These are phyloP conservation scores for Globisporangium paddicum DNA, from an alignment of 352 stramenopile genomes.

Conservation along the genomic window DNA sequence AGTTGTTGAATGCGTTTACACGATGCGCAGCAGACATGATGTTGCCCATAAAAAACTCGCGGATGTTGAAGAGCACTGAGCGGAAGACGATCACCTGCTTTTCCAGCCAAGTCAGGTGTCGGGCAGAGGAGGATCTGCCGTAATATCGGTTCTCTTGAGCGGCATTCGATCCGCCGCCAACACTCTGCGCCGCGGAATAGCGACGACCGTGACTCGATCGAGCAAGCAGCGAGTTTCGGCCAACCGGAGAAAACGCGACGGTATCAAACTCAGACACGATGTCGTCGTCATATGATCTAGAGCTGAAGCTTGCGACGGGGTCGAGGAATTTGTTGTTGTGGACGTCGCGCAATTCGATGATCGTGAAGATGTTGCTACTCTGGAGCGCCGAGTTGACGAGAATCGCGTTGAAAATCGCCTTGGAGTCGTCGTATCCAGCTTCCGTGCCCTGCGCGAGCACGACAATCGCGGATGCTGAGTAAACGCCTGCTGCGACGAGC, in stretches of 20 bases:
- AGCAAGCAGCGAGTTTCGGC: not conserved
- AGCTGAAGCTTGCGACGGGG: conserved; percentile 59
- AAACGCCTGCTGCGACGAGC: conserved; percentile 69
- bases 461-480: conserved; percentile 74
- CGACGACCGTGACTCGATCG: not conserved
- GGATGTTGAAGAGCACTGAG: conserved; percentile 10
- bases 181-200: not conserved
- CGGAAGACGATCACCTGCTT: conserved; percentile 17
- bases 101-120: conserved; percentile 40
- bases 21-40: conserved; percentile 49
- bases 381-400: conserved; percentile 71
- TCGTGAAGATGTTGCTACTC: conserved; percentile 70
- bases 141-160: conserved; percentile 4
- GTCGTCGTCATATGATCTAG: conserved; percentile 12
- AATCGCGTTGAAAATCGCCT: conserved; percentile 85
- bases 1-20: conserved; percentile 30
- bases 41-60: conserved; percentile 64
- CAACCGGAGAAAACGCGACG: conserved; percentile 1
- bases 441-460: conserved; percentile 75
- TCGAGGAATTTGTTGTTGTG: conserved; percentile 85
- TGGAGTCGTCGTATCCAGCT: conserved; percentile 73
- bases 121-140: conserved; percentile 25
- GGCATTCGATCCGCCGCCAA: not conserved
- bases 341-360: conserved; percentile 81
- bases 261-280: conserved; percentile 2